phyloP scores from a whole-genome alignment of 805 yeast species.

The Tetrapisispora namnaoensis region DNA sequence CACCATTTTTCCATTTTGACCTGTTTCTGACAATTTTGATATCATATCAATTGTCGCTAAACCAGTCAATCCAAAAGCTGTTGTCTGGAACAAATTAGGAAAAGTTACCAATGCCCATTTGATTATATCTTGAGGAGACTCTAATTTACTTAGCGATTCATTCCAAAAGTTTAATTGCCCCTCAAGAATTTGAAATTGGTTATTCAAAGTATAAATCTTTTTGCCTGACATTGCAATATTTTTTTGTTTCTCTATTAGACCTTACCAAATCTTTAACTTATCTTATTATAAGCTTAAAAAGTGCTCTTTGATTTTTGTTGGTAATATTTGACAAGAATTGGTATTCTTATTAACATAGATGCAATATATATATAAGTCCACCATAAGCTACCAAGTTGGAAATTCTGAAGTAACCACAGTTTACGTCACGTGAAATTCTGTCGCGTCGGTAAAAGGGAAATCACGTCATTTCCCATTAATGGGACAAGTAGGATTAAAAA shows the following conservation, averaged over 20 bases:
- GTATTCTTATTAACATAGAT: no score
- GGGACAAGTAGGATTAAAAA: no score
- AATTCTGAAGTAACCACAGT: not conserved
- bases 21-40: slow-evolving; percentile 35
- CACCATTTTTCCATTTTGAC: slow-evolving; percentile 22
- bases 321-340: no score
- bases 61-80: slow-evolving; percentile 93
- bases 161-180: slow-evolving; percentile 61
- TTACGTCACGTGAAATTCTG: slow-evolving; percentile 1
- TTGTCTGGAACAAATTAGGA: slow-evolving; percentile 77
- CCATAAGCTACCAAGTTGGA: no score
- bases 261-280: no score
- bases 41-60: slow-evolving; percentile 79
- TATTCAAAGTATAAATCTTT: slow-evolving; percentile 17
- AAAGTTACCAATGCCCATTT: slow-evolving; percentile 78
- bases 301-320: no score
- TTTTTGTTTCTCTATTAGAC: not conserved
- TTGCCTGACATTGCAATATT: not conserved
- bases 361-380: no score
- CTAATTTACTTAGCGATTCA: slow-evolving; percentile 39
- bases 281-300: no score
- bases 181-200: slow-evolving; percentile 32
- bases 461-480: no score
- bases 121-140: slow-evolving; percentile 60
- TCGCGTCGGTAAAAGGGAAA: not conserved